Evolutionary conservation across 495 filamentous ascomycete species (phyloP).

Genomic region (Xylaria cubensis): DNA sequence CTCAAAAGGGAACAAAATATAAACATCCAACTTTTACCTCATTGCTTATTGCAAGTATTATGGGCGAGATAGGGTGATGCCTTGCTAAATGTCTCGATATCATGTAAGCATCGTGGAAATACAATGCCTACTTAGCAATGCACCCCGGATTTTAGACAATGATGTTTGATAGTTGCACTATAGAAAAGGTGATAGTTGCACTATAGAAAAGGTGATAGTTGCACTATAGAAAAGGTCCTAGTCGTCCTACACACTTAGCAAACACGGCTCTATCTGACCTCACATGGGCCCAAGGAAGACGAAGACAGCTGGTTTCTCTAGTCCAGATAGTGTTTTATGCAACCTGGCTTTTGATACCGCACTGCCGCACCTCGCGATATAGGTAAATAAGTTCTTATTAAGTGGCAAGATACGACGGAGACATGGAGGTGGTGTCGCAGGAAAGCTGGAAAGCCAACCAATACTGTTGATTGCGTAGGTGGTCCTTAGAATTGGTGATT

Average conservation of each 20-base stretch:
- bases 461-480: background rate
- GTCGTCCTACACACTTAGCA: background rate
- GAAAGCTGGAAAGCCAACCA: background rate
- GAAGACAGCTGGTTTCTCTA: background rate
- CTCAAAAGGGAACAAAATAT: background rate
- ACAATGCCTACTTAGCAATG: background rate
- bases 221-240: background rate
- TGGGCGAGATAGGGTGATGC: background rate
- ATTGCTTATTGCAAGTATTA: background rate
- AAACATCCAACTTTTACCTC: background rate
- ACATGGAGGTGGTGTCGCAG: background rate
- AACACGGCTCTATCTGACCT: background rate
- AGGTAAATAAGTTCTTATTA: background rate
- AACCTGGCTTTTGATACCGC: background rate
- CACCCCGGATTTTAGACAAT: constrained; percentile 12
- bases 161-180: background rate
- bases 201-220: background rate
- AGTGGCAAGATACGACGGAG: constrained; percentile 2
- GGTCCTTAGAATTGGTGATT: background rate
- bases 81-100: background rate
- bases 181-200: background rate
- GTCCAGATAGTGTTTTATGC: background rate
- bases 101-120: background rate
- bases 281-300: background rate
- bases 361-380: background rate